Conservation (phyloP, 352 stramenopile genomes). For the Phytopythium kandeliae region DNA sequence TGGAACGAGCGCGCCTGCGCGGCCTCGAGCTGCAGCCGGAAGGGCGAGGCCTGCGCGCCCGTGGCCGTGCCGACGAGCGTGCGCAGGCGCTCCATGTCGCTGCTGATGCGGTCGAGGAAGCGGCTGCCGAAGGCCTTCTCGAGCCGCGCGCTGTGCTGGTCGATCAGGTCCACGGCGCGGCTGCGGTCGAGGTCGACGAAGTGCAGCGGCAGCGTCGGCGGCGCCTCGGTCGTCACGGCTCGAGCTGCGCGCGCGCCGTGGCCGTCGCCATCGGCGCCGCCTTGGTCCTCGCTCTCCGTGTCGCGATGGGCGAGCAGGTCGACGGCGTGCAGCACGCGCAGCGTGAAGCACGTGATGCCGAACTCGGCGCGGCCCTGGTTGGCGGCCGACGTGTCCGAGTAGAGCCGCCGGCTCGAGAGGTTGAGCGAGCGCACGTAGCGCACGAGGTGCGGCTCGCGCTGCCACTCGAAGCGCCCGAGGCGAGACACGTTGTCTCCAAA, state of each 20-base stretch:
- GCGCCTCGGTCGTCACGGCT: constrained; percentile 2
- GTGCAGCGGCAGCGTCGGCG: constrained; percentile 13
- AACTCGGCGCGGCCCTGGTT: constrained; percentile 8
- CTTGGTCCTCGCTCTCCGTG: not conserved
- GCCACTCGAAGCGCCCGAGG: constrained; percentile 11
- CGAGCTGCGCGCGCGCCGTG: too few relatives aligned
- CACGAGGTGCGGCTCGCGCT: constrained; percentile 11
- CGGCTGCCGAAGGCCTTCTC: constrained; percentile 12
- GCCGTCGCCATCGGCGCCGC: not conserved
- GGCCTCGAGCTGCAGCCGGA: constrained; percentile 2
- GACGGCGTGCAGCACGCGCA: constrained; percentile 6
- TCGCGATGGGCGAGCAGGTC: not conserved
- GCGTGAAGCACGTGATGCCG: constrained; percentile 10
- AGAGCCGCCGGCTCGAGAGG: constrained; percentile 19
- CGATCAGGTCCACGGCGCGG: constrained; percentile 18
- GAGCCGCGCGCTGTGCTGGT: constrained; percentile 19
- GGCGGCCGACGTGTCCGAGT: constrained; percentile 9
- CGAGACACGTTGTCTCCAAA: constrained; percentile 5
- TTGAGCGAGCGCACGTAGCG: constrained; percentile 24
- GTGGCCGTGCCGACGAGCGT: not conserved
- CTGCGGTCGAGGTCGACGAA: constrained; percentile 10
- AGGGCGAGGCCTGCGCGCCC: not conserved
- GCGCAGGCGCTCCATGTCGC: constrained; percentile 20
- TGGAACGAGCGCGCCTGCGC: constrained; percentile 8
- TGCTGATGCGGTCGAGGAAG: constrained; percentile 18